These are phyloP conservation scores for Tuber umbilicatum DNA, from an alignment of 495 filamentous ascomycete species.

Conservation along the genomic window DNA sequence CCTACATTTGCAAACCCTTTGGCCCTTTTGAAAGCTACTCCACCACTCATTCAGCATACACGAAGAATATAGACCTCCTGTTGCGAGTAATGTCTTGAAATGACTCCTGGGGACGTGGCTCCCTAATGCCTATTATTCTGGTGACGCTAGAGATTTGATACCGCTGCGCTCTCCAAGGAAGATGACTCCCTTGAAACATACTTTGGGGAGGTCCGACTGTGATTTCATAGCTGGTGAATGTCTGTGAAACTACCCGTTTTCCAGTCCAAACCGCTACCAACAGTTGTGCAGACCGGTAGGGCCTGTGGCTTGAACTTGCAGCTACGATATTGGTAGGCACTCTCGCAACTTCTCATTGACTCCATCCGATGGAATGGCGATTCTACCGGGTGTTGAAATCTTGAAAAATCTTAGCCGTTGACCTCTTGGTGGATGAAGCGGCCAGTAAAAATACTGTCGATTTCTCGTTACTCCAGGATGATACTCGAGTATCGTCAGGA, in stretches of 20 bases:
- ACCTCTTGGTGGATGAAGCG: not conserved
- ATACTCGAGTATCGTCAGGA: not conserved
- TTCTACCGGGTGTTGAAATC: not conserved
- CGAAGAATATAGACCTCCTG: not conserved
- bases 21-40: not conserved
- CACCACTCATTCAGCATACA: not conserved
- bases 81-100: not conserved
- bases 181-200: not conserved
- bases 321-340: not conserved
- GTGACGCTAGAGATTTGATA: not conserved
- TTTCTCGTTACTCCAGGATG: not conserved
- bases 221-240: not conserved
- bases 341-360: not conserved
- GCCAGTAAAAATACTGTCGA: not conserved
- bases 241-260: not conserved
- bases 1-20: not conserved
- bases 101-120: not conserved
- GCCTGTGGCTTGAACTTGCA: not conserved
- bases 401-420: not conserved
- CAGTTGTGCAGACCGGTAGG: not conserved
- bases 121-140: not conserved
- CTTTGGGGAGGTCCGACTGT: not conserved
- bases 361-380: not conserved
- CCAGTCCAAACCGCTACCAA: not conserved
- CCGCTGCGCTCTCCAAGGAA: not conserved